phyloP scores from a whole-genome alignment of 1,139 yeast genomes.

The Diutina pseudorugosa region DNA sequence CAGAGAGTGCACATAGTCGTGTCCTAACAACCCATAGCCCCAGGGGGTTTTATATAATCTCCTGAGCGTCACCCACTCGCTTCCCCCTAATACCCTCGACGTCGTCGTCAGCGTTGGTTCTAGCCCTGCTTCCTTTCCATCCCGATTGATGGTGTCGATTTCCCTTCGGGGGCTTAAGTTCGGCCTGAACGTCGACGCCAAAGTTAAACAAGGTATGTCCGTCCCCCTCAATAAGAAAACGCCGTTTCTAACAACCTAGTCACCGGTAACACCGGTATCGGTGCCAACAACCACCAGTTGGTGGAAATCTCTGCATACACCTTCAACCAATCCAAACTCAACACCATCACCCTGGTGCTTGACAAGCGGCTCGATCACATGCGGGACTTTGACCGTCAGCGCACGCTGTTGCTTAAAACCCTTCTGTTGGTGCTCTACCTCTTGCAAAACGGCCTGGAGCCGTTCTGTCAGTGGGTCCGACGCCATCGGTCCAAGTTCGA shows the following conservation, averaged over 20 bases:
- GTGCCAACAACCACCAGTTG: not conserved
- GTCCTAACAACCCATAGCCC: not conserved
- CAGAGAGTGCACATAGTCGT: not conserved
- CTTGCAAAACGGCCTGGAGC: not conserved
- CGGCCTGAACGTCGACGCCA: constrained; percentile 1
- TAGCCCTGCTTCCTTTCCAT: not conserved
- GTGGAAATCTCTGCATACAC: not conserved
- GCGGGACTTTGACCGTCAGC: not conserved
- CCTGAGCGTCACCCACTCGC: not conserved
- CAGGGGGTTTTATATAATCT: not conserved
- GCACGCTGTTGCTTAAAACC: not conserved
- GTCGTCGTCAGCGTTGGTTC: not conserved
- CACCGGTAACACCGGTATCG: constrained; percentile 2
- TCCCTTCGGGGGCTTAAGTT: not conserved
- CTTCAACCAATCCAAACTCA: not conserved
- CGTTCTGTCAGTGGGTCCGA: not conserved
- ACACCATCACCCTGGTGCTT: not conserved
- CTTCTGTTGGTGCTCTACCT: not conserved
- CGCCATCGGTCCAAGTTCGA: not conserved
- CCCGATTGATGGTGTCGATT: not conserved
- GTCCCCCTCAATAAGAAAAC: not conserved
- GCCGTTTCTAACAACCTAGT: not conserved
- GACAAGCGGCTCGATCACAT: not conserved
- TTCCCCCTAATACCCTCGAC: not conserved
- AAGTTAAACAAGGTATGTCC: not conserved